Conservation (phyloP, 441 rosid genomes). For the Erysimum cheiri region DNA sequence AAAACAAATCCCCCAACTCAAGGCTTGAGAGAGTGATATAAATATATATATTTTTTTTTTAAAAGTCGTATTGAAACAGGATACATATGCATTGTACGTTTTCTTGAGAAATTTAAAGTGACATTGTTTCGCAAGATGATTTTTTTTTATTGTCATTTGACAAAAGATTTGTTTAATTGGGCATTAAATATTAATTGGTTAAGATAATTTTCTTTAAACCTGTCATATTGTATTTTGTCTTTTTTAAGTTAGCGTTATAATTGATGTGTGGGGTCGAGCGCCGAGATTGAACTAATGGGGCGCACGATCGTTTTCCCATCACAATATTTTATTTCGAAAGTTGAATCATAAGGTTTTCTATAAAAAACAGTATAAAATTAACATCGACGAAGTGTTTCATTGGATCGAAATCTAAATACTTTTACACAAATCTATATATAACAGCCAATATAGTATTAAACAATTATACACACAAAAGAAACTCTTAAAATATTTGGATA, state of each 20-base stretch:
- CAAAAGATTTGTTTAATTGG: background rate
- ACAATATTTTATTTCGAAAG: slow-evolving; percentile 32
- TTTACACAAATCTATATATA: background rate
- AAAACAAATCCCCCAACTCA: slow-evolving; percentile 26
- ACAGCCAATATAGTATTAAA: slow-evolving; percentile 7
- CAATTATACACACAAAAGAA: slow-evolving; percentile 1
- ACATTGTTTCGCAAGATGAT: background rate
- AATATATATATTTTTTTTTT: background rate
- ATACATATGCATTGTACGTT: slow-evolving; percentile 3
- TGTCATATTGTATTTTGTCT: slow-evolving; percentile 35
- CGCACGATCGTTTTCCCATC: slow-evolving; percentile 55
- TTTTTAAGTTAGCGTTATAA: slow-evolving; percentile 59
- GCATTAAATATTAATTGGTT: slow-evolving; percentile 26
- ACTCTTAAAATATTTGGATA: slow-evolving; percentile 6
- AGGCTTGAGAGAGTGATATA: slow-evolving; percentile 22
- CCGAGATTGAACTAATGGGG: slow-evolving; percentile 60
- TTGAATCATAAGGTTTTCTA: slow-evolving; percentile 37
- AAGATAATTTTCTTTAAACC: slow-evolving; percentile 41
- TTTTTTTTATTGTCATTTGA: background rate
- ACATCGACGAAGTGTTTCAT: slow-evolving; percentile 25
- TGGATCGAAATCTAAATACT: slow-evolving; percentile 30
- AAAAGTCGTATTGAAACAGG: slow-evolving; percentile 18
- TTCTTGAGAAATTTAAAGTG: background rate
- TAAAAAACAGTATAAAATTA: slow-evolving; percentile 14
- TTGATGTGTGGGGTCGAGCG: slow-evolving; percentile 55